Evolutionary conservation across 2,329 filamentous ascomycete genomes (phyloP).

Genomic region (Cladosporium sp.): DNA sequence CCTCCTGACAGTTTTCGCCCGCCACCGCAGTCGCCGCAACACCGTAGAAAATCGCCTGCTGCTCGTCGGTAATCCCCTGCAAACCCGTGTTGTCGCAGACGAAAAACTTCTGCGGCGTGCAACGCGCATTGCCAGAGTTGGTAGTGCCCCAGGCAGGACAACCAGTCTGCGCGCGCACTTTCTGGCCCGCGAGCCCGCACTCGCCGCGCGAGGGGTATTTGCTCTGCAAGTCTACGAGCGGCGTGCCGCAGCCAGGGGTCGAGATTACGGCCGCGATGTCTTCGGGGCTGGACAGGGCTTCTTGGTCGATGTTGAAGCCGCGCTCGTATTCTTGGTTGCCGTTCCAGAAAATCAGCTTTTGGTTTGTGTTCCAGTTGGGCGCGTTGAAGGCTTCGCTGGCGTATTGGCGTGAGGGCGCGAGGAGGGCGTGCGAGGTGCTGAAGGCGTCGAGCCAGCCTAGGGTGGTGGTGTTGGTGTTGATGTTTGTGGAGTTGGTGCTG

Average conservation of each 20-base stretch:
- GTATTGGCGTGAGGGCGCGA: slow-evolving; percentile 5
- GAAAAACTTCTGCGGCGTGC: slow-evolving; percentile 12
- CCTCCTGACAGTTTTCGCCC: slow-evolving; percentile 8
- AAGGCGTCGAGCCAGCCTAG: slow-evolving; percentile 13
- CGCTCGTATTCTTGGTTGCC: slow-evolving; percentile 6
- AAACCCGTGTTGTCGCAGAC: slow-evolving; percentile 4
- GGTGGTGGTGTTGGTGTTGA: neutral
- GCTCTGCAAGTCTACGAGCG: neutral
- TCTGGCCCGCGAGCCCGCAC: slow-evolving; percentile 8
- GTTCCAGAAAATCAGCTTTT: slow-evolving; percentile 11
- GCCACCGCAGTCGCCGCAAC: slow-evolving; percentile 4
- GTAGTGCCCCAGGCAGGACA: slow-evolving; percentile 9
- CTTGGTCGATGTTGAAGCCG: slow-evolving; percentile 9
- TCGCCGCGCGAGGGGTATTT: neutral
- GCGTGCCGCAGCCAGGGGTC: slow-evolving; percentile 10
- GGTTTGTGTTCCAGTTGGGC: slow-evolving; percentile 11
- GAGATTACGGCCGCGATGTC: slow-evolving; percentile 6
- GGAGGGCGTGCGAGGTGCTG: slow-evolving; percentile 11
- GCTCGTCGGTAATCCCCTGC: slow-evolving; percentile 8
- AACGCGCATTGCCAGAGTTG: slow-evolving; percentile 1
- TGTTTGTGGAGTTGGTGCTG: neutral
- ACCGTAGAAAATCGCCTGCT: slow-evolving; percentile 9
- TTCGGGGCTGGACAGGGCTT: neutral
- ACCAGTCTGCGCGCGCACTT: slow-evolving; percentile 8
- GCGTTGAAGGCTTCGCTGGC: slow-evolving; percentile 12